phyloP scores from a whole-genome alignment of 768 basidiomycete genomes.

The Termitomyces sp. region DNA sequence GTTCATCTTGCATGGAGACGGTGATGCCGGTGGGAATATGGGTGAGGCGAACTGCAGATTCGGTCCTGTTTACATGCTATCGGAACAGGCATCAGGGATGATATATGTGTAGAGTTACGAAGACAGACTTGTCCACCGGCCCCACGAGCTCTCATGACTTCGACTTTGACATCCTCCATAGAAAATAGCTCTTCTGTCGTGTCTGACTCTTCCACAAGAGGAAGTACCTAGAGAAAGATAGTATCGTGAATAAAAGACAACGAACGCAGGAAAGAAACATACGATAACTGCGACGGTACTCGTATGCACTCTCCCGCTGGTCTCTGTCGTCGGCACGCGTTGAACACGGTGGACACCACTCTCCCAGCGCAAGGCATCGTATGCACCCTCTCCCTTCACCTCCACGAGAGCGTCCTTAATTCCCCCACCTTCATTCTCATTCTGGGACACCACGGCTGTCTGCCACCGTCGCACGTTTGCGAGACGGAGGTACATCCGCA shows the following conservation, averaged over 20 bases:
- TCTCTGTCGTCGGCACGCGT: slow-evolving; percentile 87
- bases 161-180: slow-evolving; percentile 83
- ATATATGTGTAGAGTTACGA: background rate
- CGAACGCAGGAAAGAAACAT: slow-evolving; percentile 21
- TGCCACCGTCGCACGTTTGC: slow-evolving; percentile 56
- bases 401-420: slow-evolving; percentile 77
- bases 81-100: background rate
- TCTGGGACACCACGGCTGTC: slow-evolving; percentile 50
- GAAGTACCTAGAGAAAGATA: slow-evolving; percentile 62
- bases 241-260: background rate
- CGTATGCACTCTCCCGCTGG: slow-evolving; percentile 84
- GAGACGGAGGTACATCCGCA: slow-evolving; percentile 77
- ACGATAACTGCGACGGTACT: slow-evolving; percentile 88
- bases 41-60: slow-evolving; percentile 92
- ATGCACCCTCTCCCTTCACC: slow-evolving; percentile 71
- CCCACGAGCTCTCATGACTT: slow-evolving; percentile 95
- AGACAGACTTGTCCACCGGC: slow-evolving; percentile 85
- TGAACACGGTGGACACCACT: slow-evolving; percentile 96
- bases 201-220: slow-evolving; percentile 66
- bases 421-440: slow-evolving; percentile 56
- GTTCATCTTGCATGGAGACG: slow-evolving; percentile 97
- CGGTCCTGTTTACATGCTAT: slow-evolving; percentile 97
- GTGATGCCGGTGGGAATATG: slow-evolving; percentile 91
- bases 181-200: slow-evolving; percentile 60
- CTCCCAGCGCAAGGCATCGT: slow-evolving; percentile 81